These are phyloP conservation scores for Barnettozyma wickerhamii DNA, from an alignment of 805 yeast species.

Conservation along the genomic window DNA sequence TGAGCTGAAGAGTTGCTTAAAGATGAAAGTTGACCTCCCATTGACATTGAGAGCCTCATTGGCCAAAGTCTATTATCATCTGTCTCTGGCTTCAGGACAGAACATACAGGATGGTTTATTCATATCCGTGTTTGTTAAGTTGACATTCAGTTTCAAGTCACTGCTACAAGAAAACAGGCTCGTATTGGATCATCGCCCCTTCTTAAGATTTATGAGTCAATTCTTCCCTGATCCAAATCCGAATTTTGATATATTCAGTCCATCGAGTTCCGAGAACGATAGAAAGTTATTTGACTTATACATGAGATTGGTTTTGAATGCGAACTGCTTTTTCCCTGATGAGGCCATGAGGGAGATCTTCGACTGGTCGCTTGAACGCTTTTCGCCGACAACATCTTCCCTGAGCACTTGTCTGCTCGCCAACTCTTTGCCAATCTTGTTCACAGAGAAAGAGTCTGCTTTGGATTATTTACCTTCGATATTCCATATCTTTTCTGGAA, in stretches of 20 bases:
- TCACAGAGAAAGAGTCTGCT: slow-evolving; percentile 34
- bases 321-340: slow-evolving; percentile 50
- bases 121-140: slow-evolving; percentile 52
- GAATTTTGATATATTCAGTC: slow-evolving; percentile 37
- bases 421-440: slow-evolving; percentile 46
- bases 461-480: slow-evolving; percentile 59
- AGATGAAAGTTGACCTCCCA: slow-evolving; percentile 79
- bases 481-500: slow-evolving; percentile 68
- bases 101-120: slow-evolving; percentile 54
- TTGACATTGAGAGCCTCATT: slow-evolving; percentile 53
- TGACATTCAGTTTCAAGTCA: slow-evolving; percentile 40
- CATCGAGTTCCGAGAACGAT: slow-evolving; percentile 31
- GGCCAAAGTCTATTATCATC: slow-evolving; percentile 64
- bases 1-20: slow-evolving; percentile 73
- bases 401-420: slow-evolving; percentile 48
- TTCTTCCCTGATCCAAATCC: slow-evolving; percentile 45
- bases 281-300: slow-evolving; percentile 45
- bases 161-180: slow-evolving; percentile 24
- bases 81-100: slow-evolving; percentile 73
- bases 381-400: slow-evolving; percentile 50
- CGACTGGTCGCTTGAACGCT: slow-evolving; percentile 45
- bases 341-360: slow-evolving; percentile 45
- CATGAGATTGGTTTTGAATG: slow-evolving; percentile 46
- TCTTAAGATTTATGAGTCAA: slow-evolving; percentile 29
- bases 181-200: slow-evolving; percentile 31